These are phyloP conservation scores for Aspergillus intermedius DNA, from an alignment of 2,329 filamentous ascomycete genomes.

Conservation along the genomic window DNA sequence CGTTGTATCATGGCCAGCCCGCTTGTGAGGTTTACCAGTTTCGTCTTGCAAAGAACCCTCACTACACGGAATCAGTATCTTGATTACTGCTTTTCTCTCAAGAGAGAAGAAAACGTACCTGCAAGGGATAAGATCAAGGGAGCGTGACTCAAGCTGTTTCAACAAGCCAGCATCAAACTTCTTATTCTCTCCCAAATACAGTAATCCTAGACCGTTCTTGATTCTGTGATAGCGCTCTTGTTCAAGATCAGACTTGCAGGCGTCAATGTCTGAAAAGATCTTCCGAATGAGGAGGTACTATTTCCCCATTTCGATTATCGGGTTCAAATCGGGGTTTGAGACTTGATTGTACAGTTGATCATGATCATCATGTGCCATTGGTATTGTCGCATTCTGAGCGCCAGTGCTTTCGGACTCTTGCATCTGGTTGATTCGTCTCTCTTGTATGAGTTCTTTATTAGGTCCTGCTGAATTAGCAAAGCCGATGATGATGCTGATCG, in stretches of 20 bases:
- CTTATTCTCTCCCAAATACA: not conserved
- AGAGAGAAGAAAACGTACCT: not conserved
- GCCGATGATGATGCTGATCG: not conserved
- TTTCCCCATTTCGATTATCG: not conserved
- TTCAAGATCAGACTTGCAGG: not conserved
- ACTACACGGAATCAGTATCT: too few species aligned
- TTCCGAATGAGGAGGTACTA: not conserved
- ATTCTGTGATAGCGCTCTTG: not conserved
- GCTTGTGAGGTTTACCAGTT: too few species aligned
- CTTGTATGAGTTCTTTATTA: constrained; percentile 1
- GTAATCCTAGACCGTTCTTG: not conserved
- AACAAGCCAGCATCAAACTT: not conserved
- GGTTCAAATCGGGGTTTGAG: too few species aligned
- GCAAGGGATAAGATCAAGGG: not conserved
- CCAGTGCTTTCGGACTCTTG: too few species aligned
- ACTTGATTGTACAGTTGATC: too few species aligned
- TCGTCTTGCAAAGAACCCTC: too few species aligned
- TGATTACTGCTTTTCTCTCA: not conserved
- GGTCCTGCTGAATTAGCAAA: not conserved
- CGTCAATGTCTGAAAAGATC: not conserved
- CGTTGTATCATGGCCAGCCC: too few species aligned
- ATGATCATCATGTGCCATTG: too few species aligned
- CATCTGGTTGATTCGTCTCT: not conserved
- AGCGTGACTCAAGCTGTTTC: not conserved
- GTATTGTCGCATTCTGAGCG: too few species aligned